Percentiles rank a stretch among this genome's conserved stretches.
Conservation (phyloP, 768 basidiomycete genomes). For the Lactarius evosmus region DNA sequence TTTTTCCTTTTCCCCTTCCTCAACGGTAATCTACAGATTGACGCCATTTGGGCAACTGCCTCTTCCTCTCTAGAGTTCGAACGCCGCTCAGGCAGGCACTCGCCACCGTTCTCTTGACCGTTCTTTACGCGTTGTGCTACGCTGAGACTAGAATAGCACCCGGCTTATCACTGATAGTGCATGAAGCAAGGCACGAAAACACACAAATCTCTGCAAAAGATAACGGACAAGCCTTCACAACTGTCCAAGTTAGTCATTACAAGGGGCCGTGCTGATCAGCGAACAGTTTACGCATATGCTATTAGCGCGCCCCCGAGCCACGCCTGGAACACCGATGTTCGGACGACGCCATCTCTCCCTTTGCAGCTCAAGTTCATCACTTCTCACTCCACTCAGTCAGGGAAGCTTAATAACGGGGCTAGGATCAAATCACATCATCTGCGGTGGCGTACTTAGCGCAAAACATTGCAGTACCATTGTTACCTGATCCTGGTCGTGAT, state of each 20-base stretch:
- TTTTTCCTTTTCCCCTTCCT: neutral
- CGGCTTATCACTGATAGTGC: neutral
- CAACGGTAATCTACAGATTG: neutral
- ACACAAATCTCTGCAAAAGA: neutral
- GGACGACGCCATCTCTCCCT: neutral
- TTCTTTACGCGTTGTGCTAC: neutral
- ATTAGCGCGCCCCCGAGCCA: neutral
- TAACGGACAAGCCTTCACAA: neutral
- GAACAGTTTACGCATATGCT: neutral
- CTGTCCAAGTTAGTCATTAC: neutral
- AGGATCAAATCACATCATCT: neutral
- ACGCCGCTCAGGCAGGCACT: neutral
- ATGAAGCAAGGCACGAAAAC: too few relatives aligned
- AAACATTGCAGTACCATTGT: too few relatives aligned
- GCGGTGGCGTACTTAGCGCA: neutral
- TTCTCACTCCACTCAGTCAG: neutral
- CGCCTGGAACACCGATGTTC: neutral
- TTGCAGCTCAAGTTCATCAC: too few relatives aligned
- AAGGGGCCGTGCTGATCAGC: neutral
- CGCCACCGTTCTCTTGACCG: neutral
- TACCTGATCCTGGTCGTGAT: neutral
- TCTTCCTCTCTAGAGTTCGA: neutral
- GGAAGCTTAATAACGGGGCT: neutral
- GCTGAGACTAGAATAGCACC: neutral
- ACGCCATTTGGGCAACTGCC: neutral